Conservation (phyloP, 1,284 basidiomycete species). For the Neonothopanus nambi region DNA sequence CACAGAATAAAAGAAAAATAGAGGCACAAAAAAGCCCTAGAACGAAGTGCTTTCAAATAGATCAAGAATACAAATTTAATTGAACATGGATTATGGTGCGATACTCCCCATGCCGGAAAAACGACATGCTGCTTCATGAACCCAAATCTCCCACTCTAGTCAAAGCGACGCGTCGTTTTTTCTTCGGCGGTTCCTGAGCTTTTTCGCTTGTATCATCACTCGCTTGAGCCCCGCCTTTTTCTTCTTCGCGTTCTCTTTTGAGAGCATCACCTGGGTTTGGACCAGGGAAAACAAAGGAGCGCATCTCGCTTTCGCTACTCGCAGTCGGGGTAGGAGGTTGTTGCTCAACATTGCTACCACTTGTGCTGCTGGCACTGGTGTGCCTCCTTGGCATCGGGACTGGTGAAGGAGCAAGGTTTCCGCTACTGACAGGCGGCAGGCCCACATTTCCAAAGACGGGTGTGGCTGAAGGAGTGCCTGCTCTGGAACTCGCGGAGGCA, state of each 20-base stretch:
- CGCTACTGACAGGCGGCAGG: conserved; percentile 14
- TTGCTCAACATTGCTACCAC: conserved; percentile 16
- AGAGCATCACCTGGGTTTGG: conserved; percentile 4
- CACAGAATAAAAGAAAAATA: no score
- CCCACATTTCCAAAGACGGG: conserved; percentile 24
- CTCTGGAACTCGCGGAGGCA: conserved; percentile 22
- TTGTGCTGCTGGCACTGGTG: conserved; percentile 13
- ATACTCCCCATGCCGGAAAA: conserved; percentile 7
- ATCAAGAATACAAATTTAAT: no score
- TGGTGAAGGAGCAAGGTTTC: conserved; percentile 9
- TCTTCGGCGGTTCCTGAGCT: conserved; percentile 67
- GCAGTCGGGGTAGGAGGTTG: conserved; percentile 1
- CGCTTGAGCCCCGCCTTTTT: conserved; percentile 23
- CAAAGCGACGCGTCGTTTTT: conserved; percentile 84
- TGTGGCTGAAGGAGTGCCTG: conserved; percentile 27
- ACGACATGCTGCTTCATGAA: conserved; percentile 24
- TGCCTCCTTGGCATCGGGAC: conserved; percentile 5
- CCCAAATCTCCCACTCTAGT: conserved; percentile 70
- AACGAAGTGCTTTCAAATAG: no score
- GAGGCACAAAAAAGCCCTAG: no score
- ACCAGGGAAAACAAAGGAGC: conserved; percentile 1
- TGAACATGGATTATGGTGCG: no score
- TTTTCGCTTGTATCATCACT: conserved; percentile 25
- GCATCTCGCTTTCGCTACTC: conserved; percentile 6
- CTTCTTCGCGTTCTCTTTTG: conserved; percentile 18